Conservation (phyloP, 2,329 filamentous ascomycete species). For the Fragosphaeria purpurea region DNA sequence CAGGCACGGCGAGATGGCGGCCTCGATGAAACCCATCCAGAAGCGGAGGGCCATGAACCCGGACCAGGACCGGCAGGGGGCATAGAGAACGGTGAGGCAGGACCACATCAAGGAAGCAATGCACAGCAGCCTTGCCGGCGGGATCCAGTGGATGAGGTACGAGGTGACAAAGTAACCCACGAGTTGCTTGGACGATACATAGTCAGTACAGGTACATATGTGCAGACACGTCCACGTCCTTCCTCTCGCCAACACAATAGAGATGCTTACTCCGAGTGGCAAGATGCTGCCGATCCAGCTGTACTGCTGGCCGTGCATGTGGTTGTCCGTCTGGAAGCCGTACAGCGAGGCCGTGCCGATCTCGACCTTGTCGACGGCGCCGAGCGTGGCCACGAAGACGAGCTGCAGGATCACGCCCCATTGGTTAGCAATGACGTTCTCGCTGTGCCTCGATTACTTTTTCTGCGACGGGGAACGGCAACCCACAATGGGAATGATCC, state of each 20-base stretch:
- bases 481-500: slow-evolving; percentile 7
- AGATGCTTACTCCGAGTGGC: slow-evolving; percentile 9
- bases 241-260: too few species aligned
- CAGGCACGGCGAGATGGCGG: slow-evolving; percentile 21
- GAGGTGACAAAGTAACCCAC: slow-evolving; percentile 17
- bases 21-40: slow-evolving; percentile 21
- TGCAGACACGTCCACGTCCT: background rate
- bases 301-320: background rate
- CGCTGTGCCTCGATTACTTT: background rate
- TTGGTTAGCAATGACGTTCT: background rate
- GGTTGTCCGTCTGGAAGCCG: slow-evolving; percentile 22
- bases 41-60: slow-evolving; percentile 22
- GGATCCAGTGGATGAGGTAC: slow-evolving; percentile 19
- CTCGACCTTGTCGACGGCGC: slow-evolving; percentile 23
- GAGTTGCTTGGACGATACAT: background rate
- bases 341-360: slow-evolving; percentile 25
- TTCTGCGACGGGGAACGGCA: background rate
- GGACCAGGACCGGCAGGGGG: slow-evolving; percentile 17
- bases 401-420: slow-evolving; percentile 11
- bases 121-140: slow-evolving; percentile 18
- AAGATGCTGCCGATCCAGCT: slow-evolving; percentile 1
- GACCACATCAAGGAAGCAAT: slow-evolving; percentile 21
- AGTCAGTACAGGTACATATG: background rate
- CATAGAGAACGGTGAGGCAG: slow-evolving; percentile 17
- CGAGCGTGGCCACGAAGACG: slow-evolving; percentile 19